These are phyloP conservation scores for Curvularia sp. DNA, from an alignment of 2,329 filamentous ascomycete species.

Conservation along the genomic window DNA sequence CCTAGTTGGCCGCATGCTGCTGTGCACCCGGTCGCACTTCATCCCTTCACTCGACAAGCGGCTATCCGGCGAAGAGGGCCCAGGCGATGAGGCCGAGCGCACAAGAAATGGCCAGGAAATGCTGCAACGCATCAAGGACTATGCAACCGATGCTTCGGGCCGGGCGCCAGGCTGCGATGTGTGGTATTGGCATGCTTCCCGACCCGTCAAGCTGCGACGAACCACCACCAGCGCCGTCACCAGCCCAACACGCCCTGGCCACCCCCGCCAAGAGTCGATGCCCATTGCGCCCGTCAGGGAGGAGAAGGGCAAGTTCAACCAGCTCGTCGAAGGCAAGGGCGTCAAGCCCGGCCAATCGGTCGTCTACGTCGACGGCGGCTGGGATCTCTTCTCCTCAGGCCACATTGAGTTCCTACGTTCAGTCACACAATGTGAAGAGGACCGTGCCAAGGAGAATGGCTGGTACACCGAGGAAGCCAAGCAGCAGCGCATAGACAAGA, in stretches of 20 bases:
- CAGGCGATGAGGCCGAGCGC: slow-evolving; percentile 72
- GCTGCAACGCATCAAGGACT: slow-evolving; percentile 78
- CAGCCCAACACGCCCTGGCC: slow-evolving; percentile 27
- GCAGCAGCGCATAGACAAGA: slow-evolving; percentile 66
- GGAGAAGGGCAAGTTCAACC: slow-evolving; percentile 70
- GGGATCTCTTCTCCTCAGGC: slow-evolving; percentile 94
- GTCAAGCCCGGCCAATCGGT: slow-evolving; percentile 80
- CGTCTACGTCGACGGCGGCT: slow-evolving; percentile 95
- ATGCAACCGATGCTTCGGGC: slow-evolving; percentile 86
- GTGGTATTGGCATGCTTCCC: slow-evolving; percentile 76
- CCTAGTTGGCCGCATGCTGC: slow-evolving; percentile 94
- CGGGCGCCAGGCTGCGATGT: slow-evolving; percentile 80
- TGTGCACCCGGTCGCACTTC: slow-evolving; percentile 94
- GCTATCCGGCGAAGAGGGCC: slow-evolving; percentile 75
- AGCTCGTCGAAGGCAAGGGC: slow-evolving; percentile 73
- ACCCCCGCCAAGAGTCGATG: slow-evolving; percentile 41
- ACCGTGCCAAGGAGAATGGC: slow-evolving; percentile 68
- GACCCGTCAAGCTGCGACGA: slow-evolving; percentile 48
- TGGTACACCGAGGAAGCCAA: slow-evolving; percentile 75
- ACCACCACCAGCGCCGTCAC: slow-evolving; percentile 38
- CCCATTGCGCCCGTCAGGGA: slow-evolving; percentile 53
- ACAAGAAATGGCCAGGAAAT: slow-evolving; percentile 70
- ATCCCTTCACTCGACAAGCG: slow-evolving; percentile 77
- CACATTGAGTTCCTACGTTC: slow-evolving; percentile 92
- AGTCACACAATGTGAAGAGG: slow-evolving; percentile 76